Evolutionary conservation across 371 early-diverging fungal species (phyloP).

Genomic region (Rhizopus sp.): DNA sequence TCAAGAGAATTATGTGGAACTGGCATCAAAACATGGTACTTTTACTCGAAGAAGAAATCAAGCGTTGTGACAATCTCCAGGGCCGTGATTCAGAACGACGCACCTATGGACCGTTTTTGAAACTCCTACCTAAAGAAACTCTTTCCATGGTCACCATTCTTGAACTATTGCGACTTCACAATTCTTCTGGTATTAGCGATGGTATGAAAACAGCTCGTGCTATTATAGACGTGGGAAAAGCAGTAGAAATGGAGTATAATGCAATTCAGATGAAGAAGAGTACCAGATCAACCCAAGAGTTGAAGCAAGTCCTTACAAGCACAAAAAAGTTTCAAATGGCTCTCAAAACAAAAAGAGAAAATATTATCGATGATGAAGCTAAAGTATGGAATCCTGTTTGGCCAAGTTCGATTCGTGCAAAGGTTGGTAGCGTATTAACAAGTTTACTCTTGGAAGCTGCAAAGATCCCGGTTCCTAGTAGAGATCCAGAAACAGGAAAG

Average conservation of each 20-base stretch:
- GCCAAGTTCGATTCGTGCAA: conserved; percentile 66
- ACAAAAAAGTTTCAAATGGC: conserved; percentile 82
- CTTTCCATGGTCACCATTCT: conserved; percentile 85
- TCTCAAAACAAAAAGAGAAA: conserved; percentile 65
- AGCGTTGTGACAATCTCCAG: conserved; percentile 39
- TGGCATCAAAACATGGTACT: conserved; percentile 81
- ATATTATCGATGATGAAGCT: conserved; percentile 44
- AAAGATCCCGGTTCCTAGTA: conserved; percentile 64
- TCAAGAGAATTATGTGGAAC: conserved; percentile 62
- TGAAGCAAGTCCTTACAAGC: conserved; percentile 65
- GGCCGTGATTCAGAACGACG: conserved; percentile 41
- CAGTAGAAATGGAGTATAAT: conserved; percentile 85
- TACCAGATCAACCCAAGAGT: conserved; percentile 35
- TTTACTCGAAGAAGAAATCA: conserved; percentile 68
- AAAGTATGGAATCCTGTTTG: conserved; percentile 67
- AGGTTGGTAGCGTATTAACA: conserved; percentile 68
- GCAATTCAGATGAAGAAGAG: conserved; percentile 70
- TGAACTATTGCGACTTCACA: conserved; percentile 73
- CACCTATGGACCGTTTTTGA: conserved; percentile 73
- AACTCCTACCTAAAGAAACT: conserved; percentile 72
- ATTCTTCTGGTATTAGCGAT: conserved; percentile 59
- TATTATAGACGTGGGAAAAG: conserved; percentile 71
- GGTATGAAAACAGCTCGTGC: conserved; percentile 69
- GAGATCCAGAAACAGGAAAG: conserved; percentile 58
- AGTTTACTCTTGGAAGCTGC: conserved; percentile 77